Percentiles rank a stretch among this genome's conserved stretches.
These are phyloP conservation scores for Phellopilus nigrolimitatus DNA, from an alignment of 1,284 basidiomycete species.

Conservation along the genomic window DNA sequence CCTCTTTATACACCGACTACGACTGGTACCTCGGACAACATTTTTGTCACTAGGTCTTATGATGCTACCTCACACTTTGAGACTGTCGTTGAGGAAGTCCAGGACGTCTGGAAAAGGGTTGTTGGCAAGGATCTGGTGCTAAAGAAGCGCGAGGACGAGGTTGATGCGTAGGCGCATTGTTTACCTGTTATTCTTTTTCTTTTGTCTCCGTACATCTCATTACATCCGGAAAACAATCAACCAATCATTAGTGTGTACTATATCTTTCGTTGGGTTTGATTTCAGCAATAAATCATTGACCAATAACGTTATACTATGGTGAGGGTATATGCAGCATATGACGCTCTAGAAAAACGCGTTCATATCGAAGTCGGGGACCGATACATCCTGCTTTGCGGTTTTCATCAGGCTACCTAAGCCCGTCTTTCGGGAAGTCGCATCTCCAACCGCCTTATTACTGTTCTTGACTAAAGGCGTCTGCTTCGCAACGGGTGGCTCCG, in stretches of 20 bases:
- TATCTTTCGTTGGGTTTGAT: background rate
- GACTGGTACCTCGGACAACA: constrained; percentile 76
- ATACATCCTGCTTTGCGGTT: constrained; percentile 80
- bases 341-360: constrained; percentile 53
- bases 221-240: constrained; percentile 17
- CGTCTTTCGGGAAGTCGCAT: constrained; percentile 59
- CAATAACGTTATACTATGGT: background rate
- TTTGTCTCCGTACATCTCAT: constrained; percentile 20
- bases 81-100: constrained; percentile 93
- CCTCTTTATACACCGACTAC: constrained; percentile 89
- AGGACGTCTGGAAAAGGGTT: constrained; percentile 88
- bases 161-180: constrained; percentile 42
- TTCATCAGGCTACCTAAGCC: constrained; percentile 75
- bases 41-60: constrained; percentile 97
- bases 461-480: constrained; percentile 21
- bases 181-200: constrained; percentile 8
- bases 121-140: constrained; percentile 71
- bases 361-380: constrained; percentile 86
- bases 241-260: constrained; percentile 9
- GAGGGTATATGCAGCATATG: too few relatives aligned
- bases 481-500: constrained; percentile 28
- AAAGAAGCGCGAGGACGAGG: constrained; percentile 78
- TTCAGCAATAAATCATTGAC: background rate
- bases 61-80: constrained; percentile 99
- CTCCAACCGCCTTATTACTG: constrained; percentile 44